Evolutionary conservation across 331 rosid species (phyloP), one percentile per base, ranked within the genome.

Genomic region (Malus hybrid): DNA sequence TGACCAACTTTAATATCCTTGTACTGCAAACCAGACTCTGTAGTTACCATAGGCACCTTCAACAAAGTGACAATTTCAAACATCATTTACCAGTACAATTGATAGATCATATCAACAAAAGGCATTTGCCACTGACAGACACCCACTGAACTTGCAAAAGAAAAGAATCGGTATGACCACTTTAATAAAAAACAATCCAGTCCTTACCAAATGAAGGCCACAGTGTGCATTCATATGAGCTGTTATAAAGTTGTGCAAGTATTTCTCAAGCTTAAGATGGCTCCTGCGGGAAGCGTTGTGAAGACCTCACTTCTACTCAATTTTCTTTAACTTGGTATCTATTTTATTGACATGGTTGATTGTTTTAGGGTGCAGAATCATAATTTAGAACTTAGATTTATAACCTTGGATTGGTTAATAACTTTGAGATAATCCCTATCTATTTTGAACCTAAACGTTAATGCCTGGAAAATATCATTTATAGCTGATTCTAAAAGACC

Each of bases 11-110:
- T 87, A 60, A 93, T 93, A 57, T 93, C 98, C 88, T 90, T 91
- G 77, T 90, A 93, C 69, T 90, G 93, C 90, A 93, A 88, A 79
- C 98, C 98, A 36, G 97, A 88, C 74, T 85, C 93, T 29, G 98
- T 91, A 56, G 95, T 93, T 82, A 90, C 89, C 90, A 72, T 68
- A 39, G 95, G 96, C 57, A 90, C 89, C 97, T 93, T 79, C 80
- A 82, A 80, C 67, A 57, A 22, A 83, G 4, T 80, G 39, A 77
- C 32, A 22, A 77, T 48, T 15, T 7, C 44, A 60, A 57, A 19
- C 32, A 70, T 64, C 46, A 9, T 16, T 64, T 29, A 31, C 13
- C 46, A 64, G 20, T 6, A 71, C 10, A 1, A 55, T 20, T 7
- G 75, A 11, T 32, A 10, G 48, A 19, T 54, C 22, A 27, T 32